phyloP scores from a whole-genome alignment of 371 early-diverging fungal species.

The Phascolomyces articulosus region DNA sequence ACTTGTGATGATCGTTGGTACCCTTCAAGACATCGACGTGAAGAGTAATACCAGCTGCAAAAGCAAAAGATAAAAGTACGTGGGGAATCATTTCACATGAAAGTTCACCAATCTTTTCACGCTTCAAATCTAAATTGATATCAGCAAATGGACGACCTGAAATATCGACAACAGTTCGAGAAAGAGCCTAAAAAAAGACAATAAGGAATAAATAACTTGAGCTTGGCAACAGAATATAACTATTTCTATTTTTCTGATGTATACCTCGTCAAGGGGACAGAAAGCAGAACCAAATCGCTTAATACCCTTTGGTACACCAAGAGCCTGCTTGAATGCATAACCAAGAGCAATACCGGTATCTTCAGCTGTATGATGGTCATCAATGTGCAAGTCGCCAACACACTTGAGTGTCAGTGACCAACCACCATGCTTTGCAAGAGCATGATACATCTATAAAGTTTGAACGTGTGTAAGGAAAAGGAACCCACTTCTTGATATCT shows the following conservation, averaged over 20 bases:
- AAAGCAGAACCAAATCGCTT: constrained; percentile 94
- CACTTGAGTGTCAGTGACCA: constrained; percentile 86
- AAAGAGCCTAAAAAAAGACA: constrained; percentile 64
- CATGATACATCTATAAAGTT: constrained; percentile 86
- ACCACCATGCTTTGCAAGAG: constrained; percentile 92
- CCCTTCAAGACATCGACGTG: constrained; percentile 96
- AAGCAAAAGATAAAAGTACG: constrained; percentile 89
- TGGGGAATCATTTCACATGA: constrained; percentile 98
- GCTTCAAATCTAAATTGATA: constrained; percentile 82
- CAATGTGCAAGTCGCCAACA: constrained; percentile 92
- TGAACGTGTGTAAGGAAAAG: too few species aligned
- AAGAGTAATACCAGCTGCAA: constrained; percentile 89
- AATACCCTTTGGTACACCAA: constrained; percentile 91
- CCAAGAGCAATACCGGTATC: constrained; percentile 95
- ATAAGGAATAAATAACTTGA: too few species aligned
- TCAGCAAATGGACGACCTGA: constrained; percentile 91
- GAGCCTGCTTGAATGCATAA: constrained; percentile 88
- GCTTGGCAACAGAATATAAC: too few species aligned
- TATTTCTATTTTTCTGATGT: too few species aligned
- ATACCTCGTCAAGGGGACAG: constrained; percentile 93
- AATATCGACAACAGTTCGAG: constrained; percentile 95
- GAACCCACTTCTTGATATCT: too few species aligned
- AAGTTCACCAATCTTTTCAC: constrained; percentile 88
- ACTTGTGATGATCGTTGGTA: constrained; percentile 93
- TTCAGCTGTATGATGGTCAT: constrained; percentile 98